Evolutionary conservation across 2,329 filamentous ascomycete genomes (phyloP), one percentile per base, ranked within the genome.

Genomic region (Penicillium frequentans): DNA sequence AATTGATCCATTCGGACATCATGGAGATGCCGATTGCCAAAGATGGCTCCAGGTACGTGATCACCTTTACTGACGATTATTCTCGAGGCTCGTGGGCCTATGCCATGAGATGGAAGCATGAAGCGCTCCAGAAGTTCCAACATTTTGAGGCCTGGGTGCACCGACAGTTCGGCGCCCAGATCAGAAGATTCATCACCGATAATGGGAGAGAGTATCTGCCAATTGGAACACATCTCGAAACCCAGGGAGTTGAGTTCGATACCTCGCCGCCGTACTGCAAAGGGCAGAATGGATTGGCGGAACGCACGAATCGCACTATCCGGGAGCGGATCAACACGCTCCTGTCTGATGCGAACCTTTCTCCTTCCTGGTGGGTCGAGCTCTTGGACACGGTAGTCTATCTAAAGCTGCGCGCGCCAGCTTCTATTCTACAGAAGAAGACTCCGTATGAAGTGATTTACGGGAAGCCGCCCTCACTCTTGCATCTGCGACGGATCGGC

Each of bases 61-160:
- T 26, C 26, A 26, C 26, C 26, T 26, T 8, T 26, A 26, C 26
- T 26, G 6, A 26, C 6, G 6, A 26, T 8, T 26, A 8, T 26
- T 26, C 26, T 26, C 26, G 26, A 1, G 26, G 6, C 6, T 26
- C 7, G 7, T 26, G 45, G 52, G 45, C 52, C 27, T 54, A 54
- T 49, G 35, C 52, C 37, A 54, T 54, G 35, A 54, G 52, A 49
- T 49, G 35, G 52, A 54, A 49, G 35, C 35, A 51, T 42, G 23
- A 51, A 21, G 49, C 49, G 49, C 49, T 42, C 21, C 24, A 42
- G 37, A 42, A 42, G 33, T 51, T 51, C 24, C 49, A 1, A 8
- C 2, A 26, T 8, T 26, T 26, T 26, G 6, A 26, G 7, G 26
- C 26, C 26, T 26, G 6, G 26, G 26, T 26, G 6, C 2, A 26